phyloP scores from a whole-genome alignment of 2,329 filamentous ascomycete genomes.

The Sarocladiaceae sp. region DNA sequence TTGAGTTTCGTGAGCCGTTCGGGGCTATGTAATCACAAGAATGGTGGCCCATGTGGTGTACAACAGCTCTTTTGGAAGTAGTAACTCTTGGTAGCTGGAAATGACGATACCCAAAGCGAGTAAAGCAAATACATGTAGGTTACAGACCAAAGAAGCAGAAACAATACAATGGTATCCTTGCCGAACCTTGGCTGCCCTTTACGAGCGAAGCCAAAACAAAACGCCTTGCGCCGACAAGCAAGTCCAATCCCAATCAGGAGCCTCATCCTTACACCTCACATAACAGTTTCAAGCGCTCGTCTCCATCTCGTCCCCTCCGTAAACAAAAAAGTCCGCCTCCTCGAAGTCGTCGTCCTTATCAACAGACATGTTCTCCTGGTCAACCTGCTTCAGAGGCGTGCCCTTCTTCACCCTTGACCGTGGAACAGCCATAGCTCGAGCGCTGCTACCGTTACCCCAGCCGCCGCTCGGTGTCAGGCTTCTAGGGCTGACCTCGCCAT shows the following conservation, averaged over 20 bases:
- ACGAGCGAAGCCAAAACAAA: background rate
- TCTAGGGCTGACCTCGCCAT: slow-evolving; percentile 34
- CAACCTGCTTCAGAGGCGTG: slow-evolving; percentile 13
- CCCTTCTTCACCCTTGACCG: slow-evolving; percentile 23
- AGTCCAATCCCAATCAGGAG: background rate
- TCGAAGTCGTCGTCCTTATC: slow-evolving; percentile 51
- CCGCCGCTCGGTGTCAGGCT: slow-evolving; percentile 33
- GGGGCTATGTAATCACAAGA: background rate
- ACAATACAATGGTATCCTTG: slow-evolving; percentile 10
- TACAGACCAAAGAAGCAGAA: background rate
- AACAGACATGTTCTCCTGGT: slow-evolving; percentile 41
- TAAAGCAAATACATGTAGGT: too few species aligned
- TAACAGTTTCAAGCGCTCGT: slow-evolving; percentile 11
- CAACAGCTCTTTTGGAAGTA: background rate
- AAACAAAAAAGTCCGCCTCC: slow-evolving; percentile 61
- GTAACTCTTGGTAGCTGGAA: background rate
- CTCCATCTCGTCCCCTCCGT: slow-evolving; percentile 35
- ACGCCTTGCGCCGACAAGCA: slow-evolving; percentile 1
- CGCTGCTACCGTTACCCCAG: slow-evolving; percentile 27
- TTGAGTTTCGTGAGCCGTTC: slow-evolving; percentile 65
- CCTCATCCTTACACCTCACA: too few species aligned
- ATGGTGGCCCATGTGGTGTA: background rate
- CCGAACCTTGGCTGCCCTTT: background rate
- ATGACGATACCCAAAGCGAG: background rate
- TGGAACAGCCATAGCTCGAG: slow-evolving; percentile 43